A percentile compares a stretch with the other conserved stretches of the same genome.
phyloP scores from a whole-genome alignment of 805 yeast species.

The Metschnikowia santaceciliae region DNA sequence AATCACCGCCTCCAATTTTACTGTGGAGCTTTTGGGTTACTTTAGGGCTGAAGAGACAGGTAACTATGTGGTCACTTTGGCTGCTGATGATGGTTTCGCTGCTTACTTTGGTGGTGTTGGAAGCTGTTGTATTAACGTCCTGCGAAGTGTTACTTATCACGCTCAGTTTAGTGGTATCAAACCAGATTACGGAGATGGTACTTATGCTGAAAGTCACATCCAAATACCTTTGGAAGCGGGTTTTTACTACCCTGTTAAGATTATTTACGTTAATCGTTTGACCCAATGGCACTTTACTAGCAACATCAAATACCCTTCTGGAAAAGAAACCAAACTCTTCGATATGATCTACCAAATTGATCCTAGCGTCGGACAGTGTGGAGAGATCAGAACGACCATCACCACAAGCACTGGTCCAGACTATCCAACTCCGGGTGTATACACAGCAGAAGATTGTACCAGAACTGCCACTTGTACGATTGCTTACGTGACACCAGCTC shows the following conservation, averaged over 20 bases:
- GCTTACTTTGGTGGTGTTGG: constrained; percentile 4
- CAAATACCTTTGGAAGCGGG: neutral
- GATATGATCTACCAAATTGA: neutral
- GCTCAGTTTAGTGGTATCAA: neutral
- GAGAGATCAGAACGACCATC: neutral
- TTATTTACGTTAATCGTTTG: neutral
- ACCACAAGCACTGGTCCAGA: neutral
- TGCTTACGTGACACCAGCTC: too few relatives aligned
- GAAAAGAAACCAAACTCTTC: neutral
- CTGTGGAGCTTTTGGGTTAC: constrained; percentile 10
- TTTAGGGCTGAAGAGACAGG: constrained; percentile 9
- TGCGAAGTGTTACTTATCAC: constrained; percentile 1
- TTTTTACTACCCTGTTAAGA: constrained; percentile 2
- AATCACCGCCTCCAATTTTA: constrained; percentile 4
- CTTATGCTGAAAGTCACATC: neutral
- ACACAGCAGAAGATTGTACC: too few relatives aligned
- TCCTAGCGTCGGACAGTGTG: neutral
- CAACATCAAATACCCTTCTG: neutral
- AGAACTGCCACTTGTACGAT: too few relatives aligned
- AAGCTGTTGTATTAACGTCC: constrained; percentile 4
- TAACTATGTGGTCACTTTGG: constrained; percentile 5
- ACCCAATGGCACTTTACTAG: neutral
- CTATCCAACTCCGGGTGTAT: neutral
- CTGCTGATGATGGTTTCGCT: constrained; percentile 10
- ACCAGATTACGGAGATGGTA: neutral